Base-by-base conservation (phyloP, 1,139 yeast species). In the Saccharomycopsis crataegensis region DNA sequence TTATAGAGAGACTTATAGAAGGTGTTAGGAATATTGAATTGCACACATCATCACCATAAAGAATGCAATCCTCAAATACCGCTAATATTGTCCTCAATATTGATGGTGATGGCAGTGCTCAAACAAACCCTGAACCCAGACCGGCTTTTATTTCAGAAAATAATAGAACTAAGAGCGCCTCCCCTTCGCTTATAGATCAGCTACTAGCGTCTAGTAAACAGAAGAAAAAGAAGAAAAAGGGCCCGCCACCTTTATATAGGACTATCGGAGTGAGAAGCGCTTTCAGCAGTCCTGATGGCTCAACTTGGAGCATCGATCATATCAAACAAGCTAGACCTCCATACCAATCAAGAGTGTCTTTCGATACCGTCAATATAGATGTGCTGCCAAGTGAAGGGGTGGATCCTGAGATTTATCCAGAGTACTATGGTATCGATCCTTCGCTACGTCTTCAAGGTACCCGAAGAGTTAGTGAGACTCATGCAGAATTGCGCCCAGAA, bases 291-390 rank as follows among this genome's bases (percentile, higher is more conserved):
- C 44, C 44, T 8, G 8, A 22, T n/a, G 6, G 28, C n/a, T 40
- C 42, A n/a, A 17, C 8, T 17, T 11, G 8, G 9, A 42, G 41
- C 16, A 11, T 49, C 7, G 41, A 42, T 16, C 22, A 33, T 2
- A 8, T 32, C 43, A 6, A 8, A 33, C 8, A 36, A 32, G 17
- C 28, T 40, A 37, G 31, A n/a, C 36, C 16, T 12, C 47, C 49
- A 3, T 56, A 50, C 43, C 46, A 50, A 31, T 43, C 62, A 6
- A 56, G 68, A 31, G 75, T 74, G 1, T 72, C 76, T 8, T 76
- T 76, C 59, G 80, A 76, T 59, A 75, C 79, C 2, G 74, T 76
- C 16, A 69, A 73, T 51, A 59, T 73, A 8, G 68, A 68, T 40
- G 64, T 64, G 51, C 61, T 62, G 34, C 66, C 63, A n/a, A 65